Conservation (phyloP, 345 rosid genomes). For the Nasturtium officinale region DNA sequence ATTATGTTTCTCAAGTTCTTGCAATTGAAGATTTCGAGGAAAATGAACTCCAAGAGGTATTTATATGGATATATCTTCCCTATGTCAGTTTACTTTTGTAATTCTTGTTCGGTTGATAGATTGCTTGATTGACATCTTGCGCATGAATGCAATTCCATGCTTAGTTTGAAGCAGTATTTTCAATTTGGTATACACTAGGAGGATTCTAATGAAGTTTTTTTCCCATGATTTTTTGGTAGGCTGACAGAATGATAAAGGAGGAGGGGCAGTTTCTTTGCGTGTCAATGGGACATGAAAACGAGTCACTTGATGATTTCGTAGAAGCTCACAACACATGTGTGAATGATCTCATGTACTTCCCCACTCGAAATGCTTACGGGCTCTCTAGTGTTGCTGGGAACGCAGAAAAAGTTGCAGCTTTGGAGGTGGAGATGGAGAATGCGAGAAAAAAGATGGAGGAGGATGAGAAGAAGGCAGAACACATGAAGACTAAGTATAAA, state of each 20-base stretch:
- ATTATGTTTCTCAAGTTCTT: slow-evolving; percentile 53
- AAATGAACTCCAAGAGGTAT: slow-evolving; percentile 75
- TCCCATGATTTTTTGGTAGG: slow-evolving; percentile 50
- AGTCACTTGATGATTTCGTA: slow-evolving; percentile 77
- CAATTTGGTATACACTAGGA: neutral
- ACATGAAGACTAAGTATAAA: slow-evolving; percentile 77
- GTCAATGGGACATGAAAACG: slow-evolving; percentile 90
- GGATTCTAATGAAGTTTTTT: slow-evolving; percentile 11
- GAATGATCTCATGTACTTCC: slow-evolving; percentile 96
- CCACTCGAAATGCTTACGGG: slow-evolving; percentile 83
- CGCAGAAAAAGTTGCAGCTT: slow-evolving; percentile 82
- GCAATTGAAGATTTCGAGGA: slow-evolving; percentile 83
- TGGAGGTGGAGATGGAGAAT: slow-evolving; percentile 77
- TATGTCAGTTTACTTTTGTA: neutral
- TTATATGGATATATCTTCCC: slow-evolving; percentile 19
- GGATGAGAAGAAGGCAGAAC: slow-evolving; percentile 84
- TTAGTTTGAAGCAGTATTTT: slow-evolving; percentile 24
- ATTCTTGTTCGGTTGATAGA: slow-evolving; percentile 10
- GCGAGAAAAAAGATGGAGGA: slow-evolving; percentile 72
- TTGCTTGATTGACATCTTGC: neutral
- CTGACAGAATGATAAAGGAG: slow-evolving; percentile 66
- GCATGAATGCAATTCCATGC: neutral
- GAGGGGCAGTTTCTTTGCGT: slow-evolving; percentile 72
- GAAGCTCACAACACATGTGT: slow-evolving; percentile 90
- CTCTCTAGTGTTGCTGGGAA: slow-evolving; percentile 94